Evolutionary conservation across 2,329 filamentous ascomycete species (phyloP).

Genomic region (Fusarium pilosicola): DNA sequence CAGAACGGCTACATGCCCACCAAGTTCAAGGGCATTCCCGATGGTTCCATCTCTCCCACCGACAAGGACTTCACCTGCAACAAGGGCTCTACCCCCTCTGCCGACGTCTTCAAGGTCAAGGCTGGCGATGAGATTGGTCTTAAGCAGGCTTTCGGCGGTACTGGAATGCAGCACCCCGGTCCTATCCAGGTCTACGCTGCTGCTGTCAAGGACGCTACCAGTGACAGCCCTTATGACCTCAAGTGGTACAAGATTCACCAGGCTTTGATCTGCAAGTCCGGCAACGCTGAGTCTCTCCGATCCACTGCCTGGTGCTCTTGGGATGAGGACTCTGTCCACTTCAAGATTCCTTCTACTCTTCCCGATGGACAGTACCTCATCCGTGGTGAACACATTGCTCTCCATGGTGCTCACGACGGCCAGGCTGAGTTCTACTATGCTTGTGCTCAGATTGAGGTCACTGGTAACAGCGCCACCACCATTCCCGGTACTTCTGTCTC

Average conservation of each 20-base stretch:
- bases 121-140: conserved; percentile 17
- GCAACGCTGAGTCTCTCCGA: conserved; percentile 5
- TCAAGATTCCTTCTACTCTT: conserved; percentile 18
- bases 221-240: not conserved
- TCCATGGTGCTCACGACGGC: conserved; percentile 30
- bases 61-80: conserved; percentile 23
- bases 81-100: not conserved
- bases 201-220: not conserved
- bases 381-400: conserved; percentile 34
- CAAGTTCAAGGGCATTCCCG: conserved; percentile 13
- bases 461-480: conserved; percentile 17
- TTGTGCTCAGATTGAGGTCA: conserved; percentile 30
- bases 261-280: conserved; percentile 13
- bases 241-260: conserved; percentile 24
- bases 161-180: conserved; percentile 18
- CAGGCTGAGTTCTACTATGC: conserved; percentile 37
- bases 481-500: conserved; percentile 15
- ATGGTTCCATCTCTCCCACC: conserved; percentile 12
- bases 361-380: conserved; percentile 25
- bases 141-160: conserved; percentile 13
- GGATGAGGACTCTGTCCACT: conserved; percentile 15
- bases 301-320: conserved; percentile 19
- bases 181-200: conserved; percentile 17
- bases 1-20: conserved; percentile 21
- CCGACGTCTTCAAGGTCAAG: conserved; percentile 19